Base-by-base conservation (phyloP, 2,329 filamentous ascomycete genomes). In the Knufia fluminis region DNA sequence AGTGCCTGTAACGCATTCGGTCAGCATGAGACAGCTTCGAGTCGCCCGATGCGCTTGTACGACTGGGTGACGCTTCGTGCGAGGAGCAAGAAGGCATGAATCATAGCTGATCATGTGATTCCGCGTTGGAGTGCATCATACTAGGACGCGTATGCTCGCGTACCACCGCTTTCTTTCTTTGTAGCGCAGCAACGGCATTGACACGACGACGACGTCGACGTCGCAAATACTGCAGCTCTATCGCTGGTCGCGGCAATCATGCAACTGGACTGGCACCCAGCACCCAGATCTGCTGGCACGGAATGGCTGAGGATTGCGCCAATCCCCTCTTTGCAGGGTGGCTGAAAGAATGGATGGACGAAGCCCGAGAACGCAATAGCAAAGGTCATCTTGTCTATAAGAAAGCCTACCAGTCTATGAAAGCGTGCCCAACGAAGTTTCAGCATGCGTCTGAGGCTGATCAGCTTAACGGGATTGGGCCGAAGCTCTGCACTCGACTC, bases 301-400 rank as follows among this genome's bases (percentile, higher is more conserved):
- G n/a, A 6, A 36, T 36, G 33, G 33, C 33, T 14, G 65, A 69
- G 44, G 58, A 61, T 12, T 82, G 78, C 55, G 76, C 80, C 14
- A 92, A 92, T 59, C 81, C 85, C 3, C 72, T 86, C 35, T 73
- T 88, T 7, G 73, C 90, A 9, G 68, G 70, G 55, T 90, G 84
- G 80, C 79, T 90, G 45, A 82, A 85, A 60, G 84, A 89, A 69
- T 88, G 83, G 83, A 75, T 84, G 44, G 83, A 89, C 39, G 63
- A 76, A 35, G 85, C 84, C 10, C 74, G 76, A 43, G 79, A 86
- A 57, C 77, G 76, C 40, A 86, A 83, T 61, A 78, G 79, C 16
- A 88, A 86, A 62, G 83, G 83, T 19, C 68, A 80, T 20, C 78
- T 75, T 42, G 68, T 71, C 0, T 91, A 89, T 64, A 84, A 79